Base-by-base conservation (phyloP, 169 alveolate species). In the Plasmodium chabaudi region DNA sequence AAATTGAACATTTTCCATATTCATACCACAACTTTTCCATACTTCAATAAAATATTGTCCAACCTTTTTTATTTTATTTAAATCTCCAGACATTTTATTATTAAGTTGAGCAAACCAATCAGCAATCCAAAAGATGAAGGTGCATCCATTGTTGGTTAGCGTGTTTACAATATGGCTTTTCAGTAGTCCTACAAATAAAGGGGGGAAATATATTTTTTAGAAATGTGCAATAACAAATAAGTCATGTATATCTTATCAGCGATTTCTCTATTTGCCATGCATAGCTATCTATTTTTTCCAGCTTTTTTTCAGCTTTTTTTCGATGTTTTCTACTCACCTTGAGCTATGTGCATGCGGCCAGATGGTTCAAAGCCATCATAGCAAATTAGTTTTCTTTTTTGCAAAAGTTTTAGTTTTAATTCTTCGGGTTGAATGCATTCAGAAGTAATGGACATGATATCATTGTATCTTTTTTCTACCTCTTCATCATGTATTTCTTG, bases 341-440 rank as follows among this genome's bases (percentile, higher is more conserved):
- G 99, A 9, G 99, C 99, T 17, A 99, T 98, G 94, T 99, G 99
- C 99, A 99, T 98, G 71, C 99, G 95, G 21, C 99, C 99, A 10
- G 99, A 97, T 4, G 99, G 99, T 92, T 99, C 99, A 90, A 99
- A 99, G 17, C 99, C 99, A 95, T 99, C 99, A 91, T 99, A 99
- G 90, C 99, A 96, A 25, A 96, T 95, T 95, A 77, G n/a, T 25
- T 42, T 68, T 34, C 84, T 65, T 27, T 68, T 69, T 15, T 55
- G 39, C 25, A 68, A 71, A 6, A 82, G 56, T 60, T 72, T 82
- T 47, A 44, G 56, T 72, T 46, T 68, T 51, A 82, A 55, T 61
- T 82, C 95, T 15, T 94, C 96, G 12, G 91, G 91, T 65, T 94
- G 94, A 39, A 95, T 90, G 72, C 97, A 95, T 53, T 95, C 97